Base-by-base conservation (phyloP, 2,329 filamentous ascomycete genomes). In the Fonsecaea erecta region DNA sequence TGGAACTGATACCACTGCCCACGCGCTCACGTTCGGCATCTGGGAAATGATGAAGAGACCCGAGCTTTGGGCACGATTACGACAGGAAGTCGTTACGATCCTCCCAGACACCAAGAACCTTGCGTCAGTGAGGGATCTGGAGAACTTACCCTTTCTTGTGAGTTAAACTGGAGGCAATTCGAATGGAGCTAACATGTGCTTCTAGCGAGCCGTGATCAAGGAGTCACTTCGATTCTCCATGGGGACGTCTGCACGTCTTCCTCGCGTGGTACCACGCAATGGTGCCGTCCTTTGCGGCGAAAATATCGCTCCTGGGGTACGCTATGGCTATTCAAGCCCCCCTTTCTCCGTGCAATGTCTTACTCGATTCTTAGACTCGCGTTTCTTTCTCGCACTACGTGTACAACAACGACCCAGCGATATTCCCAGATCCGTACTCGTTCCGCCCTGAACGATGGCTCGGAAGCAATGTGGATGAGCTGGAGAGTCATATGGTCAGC, bases 401-500 rank as follows among this genome's bases (percentile, higher is more conserved):
- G 12, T 60, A 60, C 54, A 63, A 63, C 55, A 60, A 64, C 48
- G 62, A 64, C 46, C 60, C 64, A 71, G 24, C 74, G 2, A 74
- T 80, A 40, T 80, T 80, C 70, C 75, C 75, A 0, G 61, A 75
- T 16, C 71, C 74, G 2, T 63, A 67, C 32, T 32, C 62, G 0
- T 81, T 78, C 60, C 71, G 76, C 4, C 79, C 79, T 0, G 77
- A 81, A 62, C 75, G 79, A 37, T 81, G 79, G 79, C 68, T 81
- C 62, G 72, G 9, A 68, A 72, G 1, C 70, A 35, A 74, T 21
- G 76, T 77, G 1, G 70, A 75, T 21, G 72, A 74, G 1, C 69
- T 79, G 1, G 76, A 77, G 16, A 74, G 73, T 26, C 80, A 77
- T 62, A 74, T 79, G 62, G 74, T 81, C 12, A 74, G 72, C 1